phyloP scores from a whole-genome alignment of 306 rosid species.

The Neltuma alba region DNA sequence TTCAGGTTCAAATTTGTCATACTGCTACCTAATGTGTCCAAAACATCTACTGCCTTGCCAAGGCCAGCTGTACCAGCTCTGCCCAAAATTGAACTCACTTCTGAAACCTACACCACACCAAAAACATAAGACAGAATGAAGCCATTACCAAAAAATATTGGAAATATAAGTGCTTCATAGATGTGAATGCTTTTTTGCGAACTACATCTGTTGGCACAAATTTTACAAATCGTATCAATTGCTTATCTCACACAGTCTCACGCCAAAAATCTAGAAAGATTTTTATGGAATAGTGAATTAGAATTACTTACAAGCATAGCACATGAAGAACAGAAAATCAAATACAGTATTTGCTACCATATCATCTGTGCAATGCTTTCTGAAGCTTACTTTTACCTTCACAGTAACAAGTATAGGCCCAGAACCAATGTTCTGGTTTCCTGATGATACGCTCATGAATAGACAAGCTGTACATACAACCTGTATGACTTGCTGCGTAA shows the following conservation, averaged over 20 bases:
- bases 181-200: not conserved
- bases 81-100: conserved; percentile 90
- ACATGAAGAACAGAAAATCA: not conserved
- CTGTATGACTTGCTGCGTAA: too few species aligned
- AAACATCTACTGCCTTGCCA: conserved; percentile 98
- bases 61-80: conserved; percentile 97
- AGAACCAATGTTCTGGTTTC: too few species aligned
- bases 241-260: conserved; percentile 7
- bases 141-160: not conserved
- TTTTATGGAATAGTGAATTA: not conserved
- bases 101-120: conserved; percentile 75
- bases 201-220: conserved; percentile 13
- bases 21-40: conserved; percentile 98
- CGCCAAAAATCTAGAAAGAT: conserved; percentile 8
- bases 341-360: not conserved
- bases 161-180: conserved; percentile 1
- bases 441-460: too few species aligned
- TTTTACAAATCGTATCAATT: not conserved
- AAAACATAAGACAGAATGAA: conserved; percentile 24
- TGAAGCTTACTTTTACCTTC: too few species aligned
- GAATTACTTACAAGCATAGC: conserved; percentile 6
- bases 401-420: too few species aligned
- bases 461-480: too few species aligned
- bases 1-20: conserved; percentile 84
- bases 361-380: too few species aligned